phyloP scores from a whole-genome alignment of 2,329 filamentous ascomycete species.

The Diaporthe australafricana region DNA sequence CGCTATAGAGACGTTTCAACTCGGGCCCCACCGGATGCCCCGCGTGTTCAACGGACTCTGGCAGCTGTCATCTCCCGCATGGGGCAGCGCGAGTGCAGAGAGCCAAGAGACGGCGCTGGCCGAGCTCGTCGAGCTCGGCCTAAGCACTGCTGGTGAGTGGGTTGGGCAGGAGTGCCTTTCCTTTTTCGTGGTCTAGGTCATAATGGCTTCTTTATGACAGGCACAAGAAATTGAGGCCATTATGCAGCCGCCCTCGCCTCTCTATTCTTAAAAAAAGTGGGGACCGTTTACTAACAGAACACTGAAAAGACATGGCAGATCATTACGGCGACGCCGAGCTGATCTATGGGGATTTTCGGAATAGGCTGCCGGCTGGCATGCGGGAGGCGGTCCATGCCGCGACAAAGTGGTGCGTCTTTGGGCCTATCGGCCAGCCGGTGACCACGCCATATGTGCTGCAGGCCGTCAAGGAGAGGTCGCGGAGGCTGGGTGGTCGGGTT shows the following conservation, averaged over 20 bases:
- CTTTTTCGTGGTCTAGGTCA: not conserved
- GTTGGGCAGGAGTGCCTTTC: not conserved
- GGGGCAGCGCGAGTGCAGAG: constrained; percentile 43
- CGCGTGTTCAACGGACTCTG: constrained; percentile 47
- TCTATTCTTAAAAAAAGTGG: not conserved
- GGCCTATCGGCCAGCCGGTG: constrained; percentile 40
- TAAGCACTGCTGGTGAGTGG: constrained; percentile 40
- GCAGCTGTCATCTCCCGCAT: constrained; percentile 48
- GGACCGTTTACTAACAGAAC: not conserved
- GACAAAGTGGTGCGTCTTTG: constrained; percentile 51
- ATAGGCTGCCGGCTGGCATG: constrained; percentile 40
- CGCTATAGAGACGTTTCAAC: constrained; percentile 40
- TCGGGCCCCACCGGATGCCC: constrained; percentile 41
- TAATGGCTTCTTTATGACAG: not conserved
- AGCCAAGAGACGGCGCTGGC: constrained; percentile 44
- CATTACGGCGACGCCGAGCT: constrained; percentile 53
- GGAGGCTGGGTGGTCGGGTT: constrained; percentile 47
- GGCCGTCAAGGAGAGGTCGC: constrained; percentile 47
- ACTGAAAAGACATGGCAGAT: constrained; percentile 48
- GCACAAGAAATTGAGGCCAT: not conserved
- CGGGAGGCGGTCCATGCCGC: constrained; percentile 45
- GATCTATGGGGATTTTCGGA: constrained; percentile 47
- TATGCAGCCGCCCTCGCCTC: not conserved
- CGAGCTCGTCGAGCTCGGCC: constrained; percentile 42
- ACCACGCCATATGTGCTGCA: constrained; percentile 44